A percentile compares a stretch with the other conserved stretches of the same genome.
Conservation (phyloP, 352 stramenopile genomes). For the Phytophthora sojae region DNA sequence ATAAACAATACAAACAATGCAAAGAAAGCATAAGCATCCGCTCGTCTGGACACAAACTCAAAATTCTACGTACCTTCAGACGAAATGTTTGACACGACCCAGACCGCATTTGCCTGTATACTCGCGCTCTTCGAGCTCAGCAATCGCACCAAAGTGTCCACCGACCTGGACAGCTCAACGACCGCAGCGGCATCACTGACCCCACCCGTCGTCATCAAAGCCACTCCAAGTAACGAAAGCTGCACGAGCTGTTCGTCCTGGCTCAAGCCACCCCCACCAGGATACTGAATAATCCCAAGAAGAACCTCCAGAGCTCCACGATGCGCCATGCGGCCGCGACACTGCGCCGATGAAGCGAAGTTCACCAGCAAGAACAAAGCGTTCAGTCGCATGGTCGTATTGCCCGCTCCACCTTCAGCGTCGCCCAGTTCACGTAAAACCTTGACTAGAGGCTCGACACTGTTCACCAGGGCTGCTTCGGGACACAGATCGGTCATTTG, state of each 20-base stretch:
- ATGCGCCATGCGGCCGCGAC: slow-evolving; percentile 50
- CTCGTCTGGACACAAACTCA: background rate
- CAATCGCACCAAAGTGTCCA: slow-evolving; percentile 55
- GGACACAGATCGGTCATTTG: slow-evolving; percentile 37
- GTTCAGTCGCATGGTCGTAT: slow-evolving; percentile 53
- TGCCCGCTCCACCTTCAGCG: slow-evolving; percentile 13
- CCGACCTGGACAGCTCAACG: slow-evolving; percentile 41
- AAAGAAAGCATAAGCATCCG: background rate
- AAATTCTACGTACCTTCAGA: slow-evolving; percentile 51
- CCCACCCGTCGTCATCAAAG: slow-evolving; percentile 59
- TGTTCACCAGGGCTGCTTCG: slow-evolving; percentile 47
- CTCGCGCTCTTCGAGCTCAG: slow-evolving; percentile 59
- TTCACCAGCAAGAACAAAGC: slow-evolving; percentile 76
- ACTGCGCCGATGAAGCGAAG: slow-evolving; percentile 57
- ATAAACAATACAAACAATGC: background rate
- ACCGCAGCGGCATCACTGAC: slow-evolving; percentile 40
- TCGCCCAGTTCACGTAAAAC: slow-evolving; percentile 35
- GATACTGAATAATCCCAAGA: slow-evolving; percentile 30
- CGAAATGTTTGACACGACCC: slow-evolving; percentile 82
- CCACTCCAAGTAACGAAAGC: slow-evolving; percentile 69
- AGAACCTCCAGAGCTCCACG: slow-evolving; percentile 55
- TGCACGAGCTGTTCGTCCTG: slow-evolving; percentile 71
- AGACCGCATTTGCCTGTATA: slow-evolving; percentile 78
- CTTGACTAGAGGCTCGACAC: slow-evolving; percentile 57
- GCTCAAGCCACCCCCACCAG: slow-evolving; percentile 8